Evolutionary conservation across 345 rosid species (phyloP), one percentile per base, ranked within the genome.

Genomic region (Draba incana): DNA sequence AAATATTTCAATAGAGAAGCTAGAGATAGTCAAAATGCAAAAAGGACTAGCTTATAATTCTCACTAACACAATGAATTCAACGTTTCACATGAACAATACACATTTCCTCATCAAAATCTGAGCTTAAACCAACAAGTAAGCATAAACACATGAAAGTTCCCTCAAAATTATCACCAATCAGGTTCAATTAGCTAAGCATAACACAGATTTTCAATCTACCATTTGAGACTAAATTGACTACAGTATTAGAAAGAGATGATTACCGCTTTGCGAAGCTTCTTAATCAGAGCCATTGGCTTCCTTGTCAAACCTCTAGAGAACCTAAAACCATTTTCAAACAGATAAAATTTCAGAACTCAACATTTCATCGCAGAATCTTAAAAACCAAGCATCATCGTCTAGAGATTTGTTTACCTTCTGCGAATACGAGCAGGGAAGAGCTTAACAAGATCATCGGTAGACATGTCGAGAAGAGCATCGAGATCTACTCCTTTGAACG

Each of bases 401-500:
- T 9, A 33, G 24, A n/a, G 23, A 20, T 24, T 49, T 11, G 0
- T 9, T 5, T 56, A 86, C 98, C 98, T 92, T 86, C 98, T 86
- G 78, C 98, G 97, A 75, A 91, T 87, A 51, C 98, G 90, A 27
- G 98, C 79, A n/a, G 62, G 59, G 82, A 93, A 90, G 79, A 93
- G 94, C 87, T 90, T 85, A 38, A 90, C 98, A 56, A 93, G 97
- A 44, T 93, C 96, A 60, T 93, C 98, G 4, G 96, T 88, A 50
- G 93, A 84, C 97, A 92, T 92, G 68, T 92, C 98, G 14, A 92
- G 85, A 57, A 92, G 88, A 50, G 91, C 88, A 72, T 89, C 96
- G 71, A 89, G 78, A 84, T 89, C 96, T 0, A 89, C 96, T 28
- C 96, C 96, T 75, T 80, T 82, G 84, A 83, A 89, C 37, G 90